Evolutionary conservation across 148 eudicot species (phyloP).

Genomic region (Rhododendron griersonianum): DNA sequence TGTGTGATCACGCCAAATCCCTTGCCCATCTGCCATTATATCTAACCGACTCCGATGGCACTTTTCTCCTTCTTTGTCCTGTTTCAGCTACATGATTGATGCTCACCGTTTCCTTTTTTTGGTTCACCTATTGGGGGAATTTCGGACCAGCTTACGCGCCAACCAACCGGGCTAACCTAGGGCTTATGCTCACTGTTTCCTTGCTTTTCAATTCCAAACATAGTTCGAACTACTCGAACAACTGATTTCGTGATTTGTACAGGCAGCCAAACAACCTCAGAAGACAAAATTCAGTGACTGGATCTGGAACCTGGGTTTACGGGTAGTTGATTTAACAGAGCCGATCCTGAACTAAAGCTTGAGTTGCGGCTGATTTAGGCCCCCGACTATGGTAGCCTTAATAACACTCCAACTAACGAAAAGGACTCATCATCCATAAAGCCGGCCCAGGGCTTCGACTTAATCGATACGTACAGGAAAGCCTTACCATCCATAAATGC

Average conservation of each 20-base stretch:
- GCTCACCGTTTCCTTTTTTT: neutral
- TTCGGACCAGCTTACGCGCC: too few relatives aligned
- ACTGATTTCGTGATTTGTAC: neutral
- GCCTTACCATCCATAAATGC: neutral
- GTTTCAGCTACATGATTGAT: neutral
- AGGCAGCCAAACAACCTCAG: neutral
- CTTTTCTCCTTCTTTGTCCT: neutral
- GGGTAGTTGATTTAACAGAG: neutral
- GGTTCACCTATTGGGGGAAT: too few relatives aligned
- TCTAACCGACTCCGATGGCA: neutral
- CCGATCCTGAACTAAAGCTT: too few relatives aligned
- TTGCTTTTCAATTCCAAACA: neutral
- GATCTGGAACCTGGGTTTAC: neutral
- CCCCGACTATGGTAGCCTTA: too few relatives aligned
- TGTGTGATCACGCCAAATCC: neutral
- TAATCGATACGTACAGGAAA: neutral
- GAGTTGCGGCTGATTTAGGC: too few relatives aligned
- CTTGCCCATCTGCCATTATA: neutral
- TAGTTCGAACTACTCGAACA: neutral
- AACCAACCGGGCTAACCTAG: neutral
- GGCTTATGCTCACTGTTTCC: neutral
- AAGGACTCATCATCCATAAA: too few relatives aligned
- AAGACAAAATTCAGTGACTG: neutral
- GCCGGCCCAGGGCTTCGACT: neutral
- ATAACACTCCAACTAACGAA: too few relatives aligned